Conservation (phyloP, 306 rosid genomes). For the Sophora flavescens region DNA sequence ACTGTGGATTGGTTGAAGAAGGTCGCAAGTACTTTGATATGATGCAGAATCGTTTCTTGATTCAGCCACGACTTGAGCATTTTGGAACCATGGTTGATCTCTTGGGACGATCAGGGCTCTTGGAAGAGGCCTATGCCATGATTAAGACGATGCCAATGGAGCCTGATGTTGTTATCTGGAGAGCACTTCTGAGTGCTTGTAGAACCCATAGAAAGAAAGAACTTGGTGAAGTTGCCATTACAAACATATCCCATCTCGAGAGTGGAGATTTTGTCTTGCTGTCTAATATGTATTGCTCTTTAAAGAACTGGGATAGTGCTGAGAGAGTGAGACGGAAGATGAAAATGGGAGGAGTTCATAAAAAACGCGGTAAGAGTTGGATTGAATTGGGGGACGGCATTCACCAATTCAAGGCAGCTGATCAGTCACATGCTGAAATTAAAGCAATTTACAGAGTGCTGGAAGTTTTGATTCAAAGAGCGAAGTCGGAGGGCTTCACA, state of each 20-base stretch:
- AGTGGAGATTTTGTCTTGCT: constrained; percentile 80
- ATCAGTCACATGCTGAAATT: constrained; percentile 64
- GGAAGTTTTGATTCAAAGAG: constrained; percentile 62
- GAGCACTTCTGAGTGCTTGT: constrained; percentile 75
- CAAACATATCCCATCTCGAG: constrained; percentile 58
- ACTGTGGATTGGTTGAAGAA: constrained; percentile 65
- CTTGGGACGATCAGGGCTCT: constrained; percentile 68
- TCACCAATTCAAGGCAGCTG: constrained; percentile 71
- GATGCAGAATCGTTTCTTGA: constrained; percentile 61
- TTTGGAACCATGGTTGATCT: constrained; percentile 83
- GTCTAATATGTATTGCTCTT: constrained; percentile 75
- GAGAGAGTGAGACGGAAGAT: constrained; percentile 68
- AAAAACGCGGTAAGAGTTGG: constrained; percentile 75
- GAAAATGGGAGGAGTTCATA: constrained; percentile 63
- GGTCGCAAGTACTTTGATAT: constrained; percentile 63
- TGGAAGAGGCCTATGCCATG: constrained; percentile 65
- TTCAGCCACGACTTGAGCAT: constrained; percentile 73
- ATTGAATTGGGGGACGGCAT: constrained; percentile 60
- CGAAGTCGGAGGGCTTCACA: constrained; percentile 62
- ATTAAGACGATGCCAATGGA: constrained; percentile 66
- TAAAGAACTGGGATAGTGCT: constrained; percentile 71
- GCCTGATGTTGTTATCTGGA: constrained; percentile 79
- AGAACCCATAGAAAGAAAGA: constrained; percentile 60
- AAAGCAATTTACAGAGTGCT: constrained; percentile 62
- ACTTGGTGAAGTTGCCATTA: constrained; percentile 70